Conservation (phyloP, 1,139 yeast genomes). For the Candida pseudoviswanathii region DNA sequence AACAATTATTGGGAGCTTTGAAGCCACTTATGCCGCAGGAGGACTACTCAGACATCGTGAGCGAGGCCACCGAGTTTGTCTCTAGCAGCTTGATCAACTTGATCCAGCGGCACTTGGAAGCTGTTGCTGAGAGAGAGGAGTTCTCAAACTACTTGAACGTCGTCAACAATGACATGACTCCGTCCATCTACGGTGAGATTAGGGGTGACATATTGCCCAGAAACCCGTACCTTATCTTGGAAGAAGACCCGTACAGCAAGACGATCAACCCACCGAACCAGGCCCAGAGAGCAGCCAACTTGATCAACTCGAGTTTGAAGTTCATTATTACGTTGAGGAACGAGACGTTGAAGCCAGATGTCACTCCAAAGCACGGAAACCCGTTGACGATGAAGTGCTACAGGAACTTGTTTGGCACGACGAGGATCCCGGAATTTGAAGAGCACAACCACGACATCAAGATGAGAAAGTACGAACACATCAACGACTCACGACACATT, state of each 20-base stretch:
- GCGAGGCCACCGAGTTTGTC: constrained; percentile 48
- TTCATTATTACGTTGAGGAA: constrained; percentile 61
- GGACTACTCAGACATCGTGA: constrained; percentile 41
- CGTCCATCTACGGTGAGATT: constrained; percentile 66
- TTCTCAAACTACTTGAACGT: constrained; percentile 59
- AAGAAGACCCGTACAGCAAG: constrained; percentile 66
- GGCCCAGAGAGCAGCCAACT: constrained; percentile 64
- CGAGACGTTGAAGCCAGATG: constrained; percentile 57
- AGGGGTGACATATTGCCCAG: constrained; percentile 71
- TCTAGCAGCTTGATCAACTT: constrained; percentile 40
- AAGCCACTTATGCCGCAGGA: constrained; percentile 50
- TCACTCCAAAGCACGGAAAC: constrained; percentile 49
- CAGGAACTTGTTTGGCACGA: constrained; percentile 64
- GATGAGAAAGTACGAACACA: constrained; percentile 28
- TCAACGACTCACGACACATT: constrained; percentile 48
- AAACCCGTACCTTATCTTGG: constrained; percentile 71
- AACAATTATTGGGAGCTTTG: constrained; percentile 49
- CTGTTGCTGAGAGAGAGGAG: constrained; percentile 40
- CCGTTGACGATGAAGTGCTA: constrained; percentile 72
- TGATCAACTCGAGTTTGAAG: constrained; percentile 65
- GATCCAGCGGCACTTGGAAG: constrained; percentile 55
- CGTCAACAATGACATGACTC: constrained; percentile 59
- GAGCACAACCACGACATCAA: constrained; percentile 26
- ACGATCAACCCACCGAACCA: constrained; percentile 65
- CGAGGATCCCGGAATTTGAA: constrained; percentile 56